Evolutionary conservation across 108 stramenopile species (phyloP).

Genomic region (Bacterosira constricta): DNA sequence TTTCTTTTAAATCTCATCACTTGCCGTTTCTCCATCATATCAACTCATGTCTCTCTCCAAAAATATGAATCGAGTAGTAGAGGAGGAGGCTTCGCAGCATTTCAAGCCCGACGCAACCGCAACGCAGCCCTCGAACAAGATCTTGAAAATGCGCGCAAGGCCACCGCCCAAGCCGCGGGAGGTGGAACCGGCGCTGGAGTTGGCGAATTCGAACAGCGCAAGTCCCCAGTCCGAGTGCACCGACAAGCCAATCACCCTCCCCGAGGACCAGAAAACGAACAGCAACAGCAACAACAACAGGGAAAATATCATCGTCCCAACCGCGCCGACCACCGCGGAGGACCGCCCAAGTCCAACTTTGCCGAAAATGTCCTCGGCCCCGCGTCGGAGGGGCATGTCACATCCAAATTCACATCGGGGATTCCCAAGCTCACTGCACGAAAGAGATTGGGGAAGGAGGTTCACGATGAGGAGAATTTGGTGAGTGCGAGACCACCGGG

Average conservation of each 20-base stretch:
- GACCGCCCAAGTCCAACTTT: constrained; percentile 41
- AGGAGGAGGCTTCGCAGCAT: constrained; percentile 30
- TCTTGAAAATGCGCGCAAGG: constrained; percentile 29
- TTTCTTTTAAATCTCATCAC: not conserved
- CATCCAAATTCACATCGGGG: constrained; percentile 29
- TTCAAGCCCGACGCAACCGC: constrained; percentile 30
- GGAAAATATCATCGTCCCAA: constrained; percentile 16
- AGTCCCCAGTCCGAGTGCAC: constrained; percentile 1
- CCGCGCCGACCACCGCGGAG: constrained; percentile 13
- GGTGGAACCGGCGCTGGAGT: constrained; percentile 4
- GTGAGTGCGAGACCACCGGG: constrained; percentile 5
- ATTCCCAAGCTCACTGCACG: constrained; percentile 73
- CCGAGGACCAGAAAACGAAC: not conserved
- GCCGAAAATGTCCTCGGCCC: constrained; percentile 38
- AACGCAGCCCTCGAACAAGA: constrained; percentile 33
- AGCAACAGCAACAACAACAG: not conserved
- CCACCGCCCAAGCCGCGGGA: constrained; percentile 4
- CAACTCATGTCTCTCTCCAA: not conserved
- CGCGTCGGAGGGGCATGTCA: constrained; percentile 22
- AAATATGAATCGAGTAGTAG: not conserved
- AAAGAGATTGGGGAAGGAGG: constrained; percentile 56
- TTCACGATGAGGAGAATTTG: constrained; percentile 56
- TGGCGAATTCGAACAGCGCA: not conserved
- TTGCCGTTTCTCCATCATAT: not conserved
- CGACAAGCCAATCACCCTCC: not conserved